Base-by-base conservation (phyloP, 2,329 filamentous ascomycete genomes). In the Myriosclerotinia curreyana region DNA sequence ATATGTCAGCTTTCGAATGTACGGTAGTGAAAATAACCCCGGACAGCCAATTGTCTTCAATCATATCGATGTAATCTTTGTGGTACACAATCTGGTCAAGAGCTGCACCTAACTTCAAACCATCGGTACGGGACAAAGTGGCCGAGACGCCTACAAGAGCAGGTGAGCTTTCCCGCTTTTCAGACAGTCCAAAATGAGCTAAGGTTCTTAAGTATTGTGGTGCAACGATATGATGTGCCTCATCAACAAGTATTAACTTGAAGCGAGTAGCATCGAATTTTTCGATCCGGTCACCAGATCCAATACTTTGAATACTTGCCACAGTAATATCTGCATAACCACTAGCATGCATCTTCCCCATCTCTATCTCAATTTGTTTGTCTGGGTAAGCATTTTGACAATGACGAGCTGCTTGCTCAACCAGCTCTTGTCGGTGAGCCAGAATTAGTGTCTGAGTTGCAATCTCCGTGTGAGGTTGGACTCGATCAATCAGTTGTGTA, bases 21-120 rank as follows among this genome's bases (percentile, higher is more conserved):
- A 98, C 93, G 0, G 95, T 98, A 0, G 95, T 98, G 77, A 99
- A 98, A 5, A 94, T 79, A n/a, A 96, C 90, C 74, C 95, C 86
- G 0, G 92, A 88, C 15, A 99, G 83, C 92, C 93, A 98, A 50
- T 95, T 92, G 64, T 96, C 92, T 42, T 87, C 87, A 66, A 97
- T 91, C 87, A 91, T 90, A 68, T 90, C 88, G 38, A 89, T 80
- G 67, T 90, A 92, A 72, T 91, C 87, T 69, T 92, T 95, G 76
- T 98, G 94, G 71, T 96, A 98, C 55, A 97, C 94, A 66, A 98
- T 96, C 73, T 96, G 90, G 71, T 98, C 94, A 71, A 98, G 95
- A 40, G 89, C 93, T 15, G 88, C 82, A 1, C 93, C 93, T 1
- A 98, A 81, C 65, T 85, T 86, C 40, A 96, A 78, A 0, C 94